phyloP scores from a whole-genome alignment of 2,329 filamentous ascomycete genomes.

The Cladophialophora immunda region DNA sequence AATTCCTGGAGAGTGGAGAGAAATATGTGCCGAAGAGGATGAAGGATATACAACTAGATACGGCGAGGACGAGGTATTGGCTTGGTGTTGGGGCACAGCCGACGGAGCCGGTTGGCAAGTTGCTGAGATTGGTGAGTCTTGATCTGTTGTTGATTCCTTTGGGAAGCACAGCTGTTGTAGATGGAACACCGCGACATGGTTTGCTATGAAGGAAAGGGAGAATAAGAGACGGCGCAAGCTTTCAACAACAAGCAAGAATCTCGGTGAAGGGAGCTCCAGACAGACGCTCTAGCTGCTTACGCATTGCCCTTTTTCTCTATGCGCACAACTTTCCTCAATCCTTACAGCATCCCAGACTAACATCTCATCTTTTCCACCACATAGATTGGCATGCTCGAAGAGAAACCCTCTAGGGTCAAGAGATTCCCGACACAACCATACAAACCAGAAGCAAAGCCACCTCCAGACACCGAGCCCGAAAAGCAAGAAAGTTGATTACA shows the following conservation, averaged over 20 bases:
- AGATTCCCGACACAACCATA: conserved; percentile 20
- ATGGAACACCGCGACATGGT: not conserved
- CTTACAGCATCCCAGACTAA: not conserved
- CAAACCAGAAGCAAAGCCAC: conserved; percentile 7
- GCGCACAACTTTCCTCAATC: not conserved
- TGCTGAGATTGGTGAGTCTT: conserved; percentile 77
- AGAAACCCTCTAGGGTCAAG: conserved; percentile 33
- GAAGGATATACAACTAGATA: conserved; percentile 92
- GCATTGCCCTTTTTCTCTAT: not conserved
- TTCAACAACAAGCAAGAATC: not conserved
- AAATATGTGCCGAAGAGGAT: conserved; percentile 70
- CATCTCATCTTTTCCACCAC: not conserved
- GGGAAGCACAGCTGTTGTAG: not conserved
- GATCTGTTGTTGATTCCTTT: not conserved
- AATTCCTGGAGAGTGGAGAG: conserved; percentile 47
- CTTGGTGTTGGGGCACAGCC: conserved; percentile 96
- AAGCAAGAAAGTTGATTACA: conserved; percentile 7
- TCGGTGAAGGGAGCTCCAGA: not conserved
- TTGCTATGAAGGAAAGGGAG: not conserved
- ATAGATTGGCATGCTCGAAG: conserved; percentile 39
- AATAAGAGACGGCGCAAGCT: not conserved
- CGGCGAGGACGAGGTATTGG: conserved; percentile 87
- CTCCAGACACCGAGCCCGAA: not conserved
- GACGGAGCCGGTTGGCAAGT: conserved; percentile 84
- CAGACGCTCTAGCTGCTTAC: not conserved